Conservation (phyloP, 768 basidiomycete genomes). For the Mycena capillaripes region DNA sequence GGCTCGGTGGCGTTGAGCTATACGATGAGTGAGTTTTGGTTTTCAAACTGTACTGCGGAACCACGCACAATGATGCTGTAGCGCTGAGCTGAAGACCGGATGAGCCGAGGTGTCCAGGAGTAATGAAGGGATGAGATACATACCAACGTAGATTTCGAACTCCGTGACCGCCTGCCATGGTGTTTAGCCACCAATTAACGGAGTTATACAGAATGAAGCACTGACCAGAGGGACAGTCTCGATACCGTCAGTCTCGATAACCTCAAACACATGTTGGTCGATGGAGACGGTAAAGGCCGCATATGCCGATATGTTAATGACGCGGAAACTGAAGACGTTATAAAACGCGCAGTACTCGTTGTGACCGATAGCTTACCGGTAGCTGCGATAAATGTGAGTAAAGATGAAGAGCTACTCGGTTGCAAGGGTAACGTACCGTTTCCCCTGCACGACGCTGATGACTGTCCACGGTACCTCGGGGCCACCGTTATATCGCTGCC, state of each 20-base stretch:
- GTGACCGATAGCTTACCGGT: slow-evolving; percentile 5
- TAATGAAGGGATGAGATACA: background rate
- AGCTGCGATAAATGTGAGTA: background rate
- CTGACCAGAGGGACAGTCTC: slow-evolving; percentile 40
- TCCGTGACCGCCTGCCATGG: slow-evolving; percentile 40
- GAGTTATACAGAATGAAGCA: background rate
- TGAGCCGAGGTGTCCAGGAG: background rate
- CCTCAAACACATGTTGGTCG: slow-evolving; percentile 21
- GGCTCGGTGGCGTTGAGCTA: slow-evolving; percentile 47
- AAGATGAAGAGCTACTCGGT: no score
- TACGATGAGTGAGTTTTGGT: background rate
- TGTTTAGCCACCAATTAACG: background rate
- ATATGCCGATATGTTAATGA: slow-evolving; percentile 50
- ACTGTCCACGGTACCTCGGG: slow-evolving; percentile 49
- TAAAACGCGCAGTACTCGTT: background rate
- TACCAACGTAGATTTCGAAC: slow-evolving; percentile 45
- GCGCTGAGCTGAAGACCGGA: slow-evolving; percentile 39
- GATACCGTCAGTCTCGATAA: slow-evolving; percentile 42
- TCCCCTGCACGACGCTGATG: slow-evolving; percentile 50
- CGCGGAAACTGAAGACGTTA: slow-evolving; percentile 49
- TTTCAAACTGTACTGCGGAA: background rate
- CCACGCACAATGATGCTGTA: slow-evolving; percentile 44
- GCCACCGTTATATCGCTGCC: slow-evolving; percentile 49
- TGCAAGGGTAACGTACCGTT: slow-evolving; percentile 25
- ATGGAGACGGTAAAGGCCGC: slow-evolving; percentile 48